These are phyloP conservation scores for Globisporangium mamillatum DNA, from an alignment of 352 stramenopile genomes.

Conservation along the genomic window DNA sequence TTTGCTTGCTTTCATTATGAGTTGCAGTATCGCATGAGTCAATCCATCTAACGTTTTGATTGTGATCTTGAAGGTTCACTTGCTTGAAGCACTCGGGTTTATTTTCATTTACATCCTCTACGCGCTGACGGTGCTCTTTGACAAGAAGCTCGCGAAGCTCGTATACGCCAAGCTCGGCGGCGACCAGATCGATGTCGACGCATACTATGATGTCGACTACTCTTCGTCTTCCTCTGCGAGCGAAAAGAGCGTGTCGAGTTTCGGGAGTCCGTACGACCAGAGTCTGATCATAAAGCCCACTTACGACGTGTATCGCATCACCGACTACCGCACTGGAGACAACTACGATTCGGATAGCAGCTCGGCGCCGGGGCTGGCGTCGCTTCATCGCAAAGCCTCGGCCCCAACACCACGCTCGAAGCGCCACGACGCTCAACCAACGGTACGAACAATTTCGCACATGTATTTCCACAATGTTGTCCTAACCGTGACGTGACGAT, in stretches of 20 bases:
- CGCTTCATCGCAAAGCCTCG: slow-evolving; percentile 54
- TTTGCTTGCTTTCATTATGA: not conserved
- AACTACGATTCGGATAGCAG: slow-evolving; percentile 48
- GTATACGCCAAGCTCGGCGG: slow-evolving; percentile 17
- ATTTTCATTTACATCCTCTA: slow-evolving; percentile 69
- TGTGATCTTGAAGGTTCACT: slow-evolving; percentile 31
- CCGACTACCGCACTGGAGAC: slow-evolving; percentile 16
- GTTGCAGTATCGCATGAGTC: not conserved
- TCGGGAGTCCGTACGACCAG: not conserved
- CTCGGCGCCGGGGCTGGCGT: slow-evolving; percentile 33
- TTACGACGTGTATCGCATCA: slow-evolving; percentile 38
- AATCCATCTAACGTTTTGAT: not conserved
- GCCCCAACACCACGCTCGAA: slow-evolving; percentile 52
- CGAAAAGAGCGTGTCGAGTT: slow-evolving; percentile 27
- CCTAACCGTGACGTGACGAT: not conserved
- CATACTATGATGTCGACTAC: slow-evolving; percentile 23
- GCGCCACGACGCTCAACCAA: not conserved
- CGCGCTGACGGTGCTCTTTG: slow-evolving; percentile 57
- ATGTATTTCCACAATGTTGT: not conserved
- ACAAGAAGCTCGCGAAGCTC: slow-evolving; percentile 38
- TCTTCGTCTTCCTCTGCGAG: slow-evolving; percentile 18
- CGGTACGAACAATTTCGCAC: not conserved
- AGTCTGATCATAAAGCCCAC: slow-evolving; percentile 17
- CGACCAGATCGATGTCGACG: slow-evolving; percentile 32
- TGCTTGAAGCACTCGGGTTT: slow-evolving; percentile 66